Percentiles rank a stretch among this genome's conserved stretches.
These are phyloP conservation scores for Calonectria ilicicola DNA, from an alignment of 2,329 filamentous ascomycete species.

Conservation along the genomic window DNA sequence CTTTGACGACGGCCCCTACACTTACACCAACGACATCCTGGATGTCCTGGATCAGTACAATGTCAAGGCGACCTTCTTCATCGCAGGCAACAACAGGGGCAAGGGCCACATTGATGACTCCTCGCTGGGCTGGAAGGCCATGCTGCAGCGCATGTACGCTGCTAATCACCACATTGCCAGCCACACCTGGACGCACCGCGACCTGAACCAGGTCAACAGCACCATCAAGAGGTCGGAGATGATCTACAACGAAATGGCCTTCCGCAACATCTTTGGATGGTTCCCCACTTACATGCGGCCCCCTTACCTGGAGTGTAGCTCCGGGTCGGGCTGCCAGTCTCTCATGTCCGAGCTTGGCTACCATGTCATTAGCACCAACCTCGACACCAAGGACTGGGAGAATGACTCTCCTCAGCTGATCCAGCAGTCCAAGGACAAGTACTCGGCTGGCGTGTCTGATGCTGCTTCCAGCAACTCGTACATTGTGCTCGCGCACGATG, in stretches of 20 bases:
- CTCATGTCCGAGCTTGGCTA: slow-evolving; percentile 60
- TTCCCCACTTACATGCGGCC: slow-evolving; percentile 58
- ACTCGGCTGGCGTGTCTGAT: slow-evolving; percentile 50
- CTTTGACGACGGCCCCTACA: slow-evolving; percentile 60
- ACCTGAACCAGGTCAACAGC: slow-evolving; percentile 52
- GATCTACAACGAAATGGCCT: slow-evolving; percentile 57
- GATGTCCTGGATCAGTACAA: slow-evolving; percentile 48
- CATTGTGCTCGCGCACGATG: slow-evolving; percentile 66
- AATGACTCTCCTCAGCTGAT: slow-evolving; percentile 63
- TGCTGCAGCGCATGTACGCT: slow-evolving; percentile 55
- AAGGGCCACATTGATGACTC: slow-evolving; percentile 56
- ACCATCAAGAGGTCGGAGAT: slow-evolving; percentile 53
- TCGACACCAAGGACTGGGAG: slow-evolving; percentile 72
- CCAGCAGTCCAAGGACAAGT: slow-evolving; percentile 55
- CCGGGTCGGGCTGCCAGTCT: slow-evolving; percentile 52
- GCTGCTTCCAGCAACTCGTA: slow-evolving; percentile 49
- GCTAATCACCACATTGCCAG: slow-evolving; percentile 60
- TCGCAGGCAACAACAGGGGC: slow-evolving; percentile 55
- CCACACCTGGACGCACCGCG: slow-evolving; percentile 61
- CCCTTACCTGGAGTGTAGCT: slow-evolving; percentile 58
- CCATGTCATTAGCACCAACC: slow-evolving; percentile 67
- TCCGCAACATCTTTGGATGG: slow-evolving; percentile 56
- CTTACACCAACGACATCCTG: slow-evolving; percentile 56
- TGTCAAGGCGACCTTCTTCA: slow-evolving; percentile 56
- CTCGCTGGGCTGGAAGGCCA: slow-evolving; percentile 46